Evolutionary conservation across 2,329 filamentous ascomycete genomes (phyloP), one percentile per base, ranked within the genome.

Genomic region (Ophiostoma montium): DNA sequence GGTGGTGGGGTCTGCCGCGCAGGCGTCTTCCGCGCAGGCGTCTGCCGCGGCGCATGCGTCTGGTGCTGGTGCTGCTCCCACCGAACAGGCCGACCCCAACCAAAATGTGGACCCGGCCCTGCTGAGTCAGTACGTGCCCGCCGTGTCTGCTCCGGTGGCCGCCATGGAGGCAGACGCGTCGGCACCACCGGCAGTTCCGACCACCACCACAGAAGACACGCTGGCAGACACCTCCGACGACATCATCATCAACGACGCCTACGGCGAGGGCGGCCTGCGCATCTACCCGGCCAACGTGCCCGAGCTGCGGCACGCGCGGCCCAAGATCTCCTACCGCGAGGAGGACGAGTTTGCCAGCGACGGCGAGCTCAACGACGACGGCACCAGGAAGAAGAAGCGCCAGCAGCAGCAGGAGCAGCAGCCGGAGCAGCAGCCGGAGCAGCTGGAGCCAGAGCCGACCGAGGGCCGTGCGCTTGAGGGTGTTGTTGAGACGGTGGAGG

Each of bases 41-140:
- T 55, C 60, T 19, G 59, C 62, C 16, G 57, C 52, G 1, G 54
- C 62, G 23, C 5, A 16, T 9, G n/a, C n/a, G n/a, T n/a, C n/a
- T n/a, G n/a, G n/a, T n/a, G n/a, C n/a, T n/a, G n/a, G n/a, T n/a
- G 13, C 36, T 7, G 13, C 9, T 19, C 3, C 10, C 6, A 10
- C 11, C 1, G 36, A 39, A 1, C 23, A 41, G 23, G 61, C 63
- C 44, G 55, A 62, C 58, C 50, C 63, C 57, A 55, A 66, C 4
- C 62, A 67, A 53, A 68, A 73, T 45, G 66, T 78, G 61, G 75
- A 78, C 50, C 75, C 75, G 3, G 74, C 74, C 1, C 61, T 78
- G 16, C 70, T 62, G 41, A 50, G 59, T 2, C 21, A 35, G 23
- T 23, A 39, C 6, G 30, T 30, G 9, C 23, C 13, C 21, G 16